Percentiles rank a stretch among this genome's conserved stretches.
Conservation (phyloP, 2,329 filamentous ascomycete genomes). For the Verticillium isaacii region DNA sequence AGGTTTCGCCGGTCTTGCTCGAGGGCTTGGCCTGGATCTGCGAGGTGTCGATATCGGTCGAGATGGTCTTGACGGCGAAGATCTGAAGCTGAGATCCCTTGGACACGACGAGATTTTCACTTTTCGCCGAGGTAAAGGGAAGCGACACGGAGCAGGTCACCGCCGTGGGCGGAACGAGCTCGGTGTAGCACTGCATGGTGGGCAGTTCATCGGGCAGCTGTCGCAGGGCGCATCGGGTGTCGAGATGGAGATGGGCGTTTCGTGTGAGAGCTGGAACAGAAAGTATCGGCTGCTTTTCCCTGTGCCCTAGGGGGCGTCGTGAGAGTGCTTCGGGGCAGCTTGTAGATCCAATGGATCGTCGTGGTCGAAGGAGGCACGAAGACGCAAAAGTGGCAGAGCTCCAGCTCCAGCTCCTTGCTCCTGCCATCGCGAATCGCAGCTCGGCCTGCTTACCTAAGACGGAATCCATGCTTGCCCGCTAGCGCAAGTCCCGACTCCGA, state of each 20-base stretch:
- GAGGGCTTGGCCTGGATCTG: slow-evolving; percentile 31
- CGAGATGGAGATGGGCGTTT: not conserved
- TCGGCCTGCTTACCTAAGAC: not conserved
- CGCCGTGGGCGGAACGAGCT: slow-evolving; percentile 89
- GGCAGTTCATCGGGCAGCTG: slow-evolving; percentile 9
- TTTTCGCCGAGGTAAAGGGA: slow-evolving; percentile 69
- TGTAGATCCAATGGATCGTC: not conserved
- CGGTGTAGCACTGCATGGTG: slow-evolving; percentile 93
- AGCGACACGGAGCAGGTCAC: slow-evolving; percentile 83
- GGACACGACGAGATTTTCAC: slow-evolving; percentile 83
- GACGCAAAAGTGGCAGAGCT: not conserved
- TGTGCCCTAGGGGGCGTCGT: not conserved
- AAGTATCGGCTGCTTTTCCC: not conserved
- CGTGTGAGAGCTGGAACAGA: not conserved
- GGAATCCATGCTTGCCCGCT: not conserved
- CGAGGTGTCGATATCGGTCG: slow-evolving; percentile 53
- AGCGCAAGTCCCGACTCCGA: not conserved
- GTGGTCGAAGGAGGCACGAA: not conserved
- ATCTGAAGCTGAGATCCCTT: slow-evolving; percentile 92
- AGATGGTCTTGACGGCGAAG: slow-evolving; percentile 67
- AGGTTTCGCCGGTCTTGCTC: slow-evolving; percentile 38
- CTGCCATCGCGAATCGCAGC: not conserved
- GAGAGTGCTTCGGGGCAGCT: not conserved
- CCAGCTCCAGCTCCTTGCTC: not conserved
- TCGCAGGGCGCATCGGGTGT: not conserved